phyloP scores from a whole-genome alignment of 2,329 filamentous ascomycete genomes.

The Cercospora brassicicola region DNA sequence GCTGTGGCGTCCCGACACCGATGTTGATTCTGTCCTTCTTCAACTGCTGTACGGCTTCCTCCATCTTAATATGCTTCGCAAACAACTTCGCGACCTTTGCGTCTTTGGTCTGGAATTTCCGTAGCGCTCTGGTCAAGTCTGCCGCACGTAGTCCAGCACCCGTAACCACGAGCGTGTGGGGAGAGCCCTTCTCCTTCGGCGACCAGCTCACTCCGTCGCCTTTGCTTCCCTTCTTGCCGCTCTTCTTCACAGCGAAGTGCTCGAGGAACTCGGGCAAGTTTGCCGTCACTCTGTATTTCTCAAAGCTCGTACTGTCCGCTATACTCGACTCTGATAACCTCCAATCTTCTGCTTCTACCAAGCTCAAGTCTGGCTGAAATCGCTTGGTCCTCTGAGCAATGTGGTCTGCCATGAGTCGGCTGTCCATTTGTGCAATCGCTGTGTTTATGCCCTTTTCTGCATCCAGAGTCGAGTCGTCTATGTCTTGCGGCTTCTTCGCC shows the following conservation, averaged over 20 bases:
- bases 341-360: constrained; percentile 80
- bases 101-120: constrained; percentile 77
- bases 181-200: constrained; percentile 61
- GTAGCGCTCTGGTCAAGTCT: constrained; percentile 73
- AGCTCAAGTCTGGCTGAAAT: constrained; percentile 77
- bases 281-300: constrained; percentile 64
- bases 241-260: constrained; percentile 49
- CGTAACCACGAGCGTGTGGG: constrained; percentile 85
- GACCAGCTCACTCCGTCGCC: constrained; percentile 58
- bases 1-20: constrained; percentile 83
- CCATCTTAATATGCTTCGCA: constrained; percentile 95
- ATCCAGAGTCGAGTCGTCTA: constrained; percentile 60
- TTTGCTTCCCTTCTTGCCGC: constrained; percentile 41
- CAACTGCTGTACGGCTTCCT: constrained; percentile 78
- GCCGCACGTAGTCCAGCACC: constrained; percentile 82
- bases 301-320: constrained; percentile 74
- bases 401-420: constrained; percentile 78
- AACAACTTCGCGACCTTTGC: constrained; percentile 85
- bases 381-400: constrained; percentile 74
- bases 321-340: constrained; percentile 74
- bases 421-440: constrained; percentile 79
- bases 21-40: constrained; percentile 71
- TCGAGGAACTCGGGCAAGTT: constrained; percentile 80
- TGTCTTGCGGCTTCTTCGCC: constrained; percentile 61
- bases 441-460: constrained; percentile 65